Percentiles rank a stretch among this genome's conserved stretches.
Conservation (phyloP, 495 filamentous ascomycete genomes). For the Penicillium verhagenii region DNA sequence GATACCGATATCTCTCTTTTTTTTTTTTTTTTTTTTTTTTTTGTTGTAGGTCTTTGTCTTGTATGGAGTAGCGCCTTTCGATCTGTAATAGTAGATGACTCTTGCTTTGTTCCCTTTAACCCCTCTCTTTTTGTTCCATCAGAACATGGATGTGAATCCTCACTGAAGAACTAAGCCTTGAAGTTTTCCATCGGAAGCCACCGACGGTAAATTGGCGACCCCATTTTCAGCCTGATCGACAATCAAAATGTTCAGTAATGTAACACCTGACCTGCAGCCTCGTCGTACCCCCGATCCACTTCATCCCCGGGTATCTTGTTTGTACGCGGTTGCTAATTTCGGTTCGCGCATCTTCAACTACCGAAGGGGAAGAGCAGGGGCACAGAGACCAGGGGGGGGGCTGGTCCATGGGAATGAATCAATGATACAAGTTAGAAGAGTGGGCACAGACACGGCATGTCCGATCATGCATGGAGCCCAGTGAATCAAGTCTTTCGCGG, state of each 20-base stretch:
- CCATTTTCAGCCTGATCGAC: background rate
- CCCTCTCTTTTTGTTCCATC: background rate
- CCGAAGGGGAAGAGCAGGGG: background rate
- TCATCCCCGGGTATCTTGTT: conserved; percentile 1
- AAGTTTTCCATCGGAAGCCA: background rate
- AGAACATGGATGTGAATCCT: conserved; percentile 8
- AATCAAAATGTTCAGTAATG: background rate
- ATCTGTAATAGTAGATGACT: too few species aligned
- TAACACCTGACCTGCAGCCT: conserved; percentile 11
- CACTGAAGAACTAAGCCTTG: too few species aligned
- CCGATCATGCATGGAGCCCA: conserved; percentile 24
- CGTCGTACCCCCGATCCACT: conserved; percentile 1
- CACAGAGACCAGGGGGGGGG: conserved; percentile 3
- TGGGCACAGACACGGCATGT: conserved; percentile 20
- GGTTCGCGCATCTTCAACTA: background rate
- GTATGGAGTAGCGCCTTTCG: too few species aligned
- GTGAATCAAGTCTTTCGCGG: conserved; percentile 2
- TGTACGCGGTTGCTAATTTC: background rate
- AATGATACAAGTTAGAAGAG: too few species aligned
- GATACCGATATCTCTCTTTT: too few species aligned
- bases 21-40: too few species aligned
- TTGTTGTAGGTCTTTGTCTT: too few species aligned
- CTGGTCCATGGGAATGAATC: background rate
- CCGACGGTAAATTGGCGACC: background rate
- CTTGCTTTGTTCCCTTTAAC: background rate